Conservation (phyloP, 23 red algal genomes). For the Gracilaria domingensis region DNA sequence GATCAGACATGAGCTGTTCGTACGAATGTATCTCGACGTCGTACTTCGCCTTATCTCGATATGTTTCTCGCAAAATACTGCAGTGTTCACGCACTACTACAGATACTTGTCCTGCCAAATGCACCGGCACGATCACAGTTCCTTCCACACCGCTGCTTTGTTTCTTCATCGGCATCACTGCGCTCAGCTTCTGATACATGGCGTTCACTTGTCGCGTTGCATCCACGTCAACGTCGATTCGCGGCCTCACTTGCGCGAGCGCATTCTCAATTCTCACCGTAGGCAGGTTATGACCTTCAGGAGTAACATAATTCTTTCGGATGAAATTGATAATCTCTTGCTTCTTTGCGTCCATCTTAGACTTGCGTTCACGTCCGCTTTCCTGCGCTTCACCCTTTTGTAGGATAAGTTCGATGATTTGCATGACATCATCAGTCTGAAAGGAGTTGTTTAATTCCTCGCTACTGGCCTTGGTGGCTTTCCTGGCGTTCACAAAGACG, state of each 20-base stretch:
- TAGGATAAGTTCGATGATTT: constrained; percentile 69
- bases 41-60: constrained; percentile 71
- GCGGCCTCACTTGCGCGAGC: constrained; percentile 52
- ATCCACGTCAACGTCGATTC: constrained; percentile 78
- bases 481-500: constrained; percentile 80
- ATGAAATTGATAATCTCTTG: constrained; percentile 78
- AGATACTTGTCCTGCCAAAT: constrained; percentile 53
- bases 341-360: constrained; percentile 79
- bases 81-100: constrained; percentile 60
- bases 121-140: constrained; percentile 56
- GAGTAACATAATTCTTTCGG: constrained; percentile 79
- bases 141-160: constrained; percentile 64
- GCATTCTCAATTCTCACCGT: constrained; percentile 80
- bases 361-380: constrained; percentile 74
- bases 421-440: constrained; percentile 41
- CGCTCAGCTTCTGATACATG: constrained; percentile 59
- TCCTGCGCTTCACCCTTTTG: constrained; percentile 89
- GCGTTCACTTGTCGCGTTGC: constrained; percentile 70
- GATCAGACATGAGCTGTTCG: constrained; percentile 79
- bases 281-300: constrained; percentile 59
- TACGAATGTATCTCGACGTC: constrained; percentile 84
- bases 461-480: constrained; percentile 70
- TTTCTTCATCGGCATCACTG: constrained; percentile 83
- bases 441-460: constrained; percentile 68
- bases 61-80: constrained; percentile 67